Evolutionary conservation across 805 yeast genomes (phyloP).

Genomic region (Groenewaldozyma salmanticensis): DNA sequence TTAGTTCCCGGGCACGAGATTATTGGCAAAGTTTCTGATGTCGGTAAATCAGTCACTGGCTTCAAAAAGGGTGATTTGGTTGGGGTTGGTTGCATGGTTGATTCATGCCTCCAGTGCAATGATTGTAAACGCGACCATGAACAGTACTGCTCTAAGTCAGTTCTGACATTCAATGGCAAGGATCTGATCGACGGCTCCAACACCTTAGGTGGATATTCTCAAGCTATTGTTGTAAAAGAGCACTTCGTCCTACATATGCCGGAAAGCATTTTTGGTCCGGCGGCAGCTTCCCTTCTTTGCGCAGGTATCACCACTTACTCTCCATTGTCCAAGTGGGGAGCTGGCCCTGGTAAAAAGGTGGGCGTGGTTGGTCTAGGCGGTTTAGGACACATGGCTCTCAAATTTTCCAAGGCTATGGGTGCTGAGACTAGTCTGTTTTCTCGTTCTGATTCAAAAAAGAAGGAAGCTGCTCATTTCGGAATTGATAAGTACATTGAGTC

Average conservation of each 20-base stretch:
- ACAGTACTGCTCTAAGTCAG: not conserved
- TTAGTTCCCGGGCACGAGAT: conserved; percentile 43
- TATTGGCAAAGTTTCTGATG: conserved; percentile 25
- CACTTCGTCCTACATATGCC: not conserved
- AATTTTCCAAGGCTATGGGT: conserved; percentile 52
- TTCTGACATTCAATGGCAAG: not conserved
- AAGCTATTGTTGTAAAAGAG: not conserved
- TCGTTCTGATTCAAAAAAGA: conserved; percentile 40
- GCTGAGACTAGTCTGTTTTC: conserved; percentile 54
- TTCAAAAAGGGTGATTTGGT: not conserved
- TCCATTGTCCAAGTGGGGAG: conserved; percentile 43
- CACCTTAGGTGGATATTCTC: not conserved
- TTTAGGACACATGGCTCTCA: conserved; percentile 54
- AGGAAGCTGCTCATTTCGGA: conserved; percentile 44
- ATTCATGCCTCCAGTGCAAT: not conserved
- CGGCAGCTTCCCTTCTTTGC: conserved; percentile 48
- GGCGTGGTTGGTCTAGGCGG: conserved; percentile 62
- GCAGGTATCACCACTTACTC: conserved; percentile 69
- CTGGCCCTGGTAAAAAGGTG: conserved; percentile 42
- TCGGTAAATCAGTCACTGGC: conserved; percentile 32
- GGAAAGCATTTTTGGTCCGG: not conserved
- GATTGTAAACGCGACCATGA: not conserved
- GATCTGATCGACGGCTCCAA: not conserved
- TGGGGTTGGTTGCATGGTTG: not conserved
- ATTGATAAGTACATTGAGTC: conserved; percentile 41